phyloP scores from a whole-genome alignment of 208 protist species.

The Trypanosoma boissoni region DNA sequence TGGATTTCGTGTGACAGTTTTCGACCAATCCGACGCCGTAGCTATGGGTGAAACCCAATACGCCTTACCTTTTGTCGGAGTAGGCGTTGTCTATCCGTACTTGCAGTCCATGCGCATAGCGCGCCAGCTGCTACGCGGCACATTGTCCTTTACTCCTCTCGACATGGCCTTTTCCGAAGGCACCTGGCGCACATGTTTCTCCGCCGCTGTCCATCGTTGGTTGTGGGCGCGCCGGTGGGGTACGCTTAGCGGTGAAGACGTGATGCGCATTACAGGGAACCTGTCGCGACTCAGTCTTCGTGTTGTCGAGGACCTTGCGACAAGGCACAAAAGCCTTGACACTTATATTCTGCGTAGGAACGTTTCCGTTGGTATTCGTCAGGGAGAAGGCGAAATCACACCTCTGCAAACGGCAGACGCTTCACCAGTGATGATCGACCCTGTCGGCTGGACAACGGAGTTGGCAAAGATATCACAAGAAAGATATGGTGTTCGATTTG shows the following conservation, averaged over 20 bases:
- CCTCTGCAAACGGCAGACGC: conserved; percentile 43
- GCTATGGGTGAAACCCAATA: conserved; percentile 52
- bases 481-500: conserved; percentile 60
- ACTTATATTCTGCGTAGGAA: conserved; percentile 39
- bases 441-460: conserved; percentile 66
- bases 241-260: conserved; percentile 39
- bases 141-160: conserved; percentile 44
- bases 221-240: conserved; percentile 48
- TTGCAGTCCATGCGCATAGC: conserved; percentile 34
- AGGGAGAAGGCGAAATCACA: conserved; percentile 1
- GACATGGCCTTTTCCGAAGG: conserved; percentile 54
- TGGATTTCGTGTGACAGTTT: conserved; percentile 82
- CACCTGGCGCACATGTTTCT: conserved; percentile 58
- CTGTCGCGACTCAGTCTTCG: conserved; percentile 60
- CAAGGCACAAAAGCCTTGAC: conserved; percentile 47
- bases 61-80: conserved; percentile 68
- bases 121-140: conserved; percentile 38
- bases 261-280: conserved; percentile 73
- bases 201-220: conserved; percentile 60
- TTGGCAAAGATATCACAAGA: conserved; percentile 49
- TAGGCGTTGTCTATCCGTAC: conserved; percentile 64
- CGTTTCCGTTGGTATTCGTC: conserved; percentile 21
- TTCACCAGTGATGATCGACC: conserved; percentile 62
- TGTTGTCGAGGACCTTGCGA: conserved; percentile 49
- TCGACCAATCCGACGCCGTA: conserved; percentile 56